A percentile compares a stretch with the other conserved stretches of the same genome.
phyloP scores from a whole-genome alignment of 345 rosid species.

The Camelina sativa region DNA sequence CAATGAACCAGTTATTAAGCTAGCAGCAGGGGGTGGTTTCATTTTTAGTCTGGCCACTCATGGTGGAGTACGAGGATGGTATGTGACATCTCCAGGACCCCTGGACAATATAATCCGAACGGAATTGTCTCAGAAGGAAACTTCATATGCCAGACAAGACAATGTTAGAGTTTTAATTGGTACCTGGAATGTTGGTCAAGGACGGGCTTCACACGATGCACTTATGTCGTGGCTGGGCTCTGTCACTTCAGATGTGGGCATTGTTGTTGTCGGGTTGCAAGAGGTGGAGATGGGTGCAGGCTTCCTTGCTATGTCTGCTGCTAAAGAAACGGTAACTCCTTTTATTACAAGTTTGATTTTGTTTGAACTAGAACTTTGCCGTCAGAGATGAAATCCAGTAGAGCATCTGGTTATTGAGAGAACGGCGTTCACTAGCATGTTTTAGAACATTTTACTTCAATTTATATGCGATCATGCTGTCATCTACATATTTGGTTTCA shows the following conservation, averaged over 20 bases:
- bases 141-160: slow-evolving; percentile 58
- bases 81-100: slow-evolving; percentile 84
- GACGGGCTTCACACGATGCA: slow-evolving; percentile 79
- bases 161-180: slow-evolving; percentile 73
- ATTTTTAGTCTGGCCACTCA: slow-evolving; percentile 89
- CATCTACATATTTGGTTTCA: slow-evolving; percentile 13
- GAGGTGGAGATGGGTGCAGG: slow-evolving; percentile 99
- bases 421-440: too few species aligned
- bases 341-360: not conserved
- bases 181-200: slow-evolving; percentile 99
- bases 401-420: too few species aligned
- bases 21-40: slow-evolving; percentile 71
- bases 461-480: not conserved
- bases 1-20: slow-evolving; percentile 76
- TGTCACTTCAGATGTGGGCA: slow-evolving; percentile 80
- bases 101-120: slow-evolving; percentile 67
- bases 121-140: slow-evolving; percentile 66
- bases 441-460: not conserved
- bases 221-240: slow-evolving; percentile 89
- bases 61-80: slow-evolving; percentile 97
- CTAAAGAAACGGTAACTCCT: slow-evolving; percentile 84
- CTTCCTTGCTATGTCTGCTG: slow-evolving; percentile 99
- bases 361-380: not conserved
- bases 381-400: too few species aligned
- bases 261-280: slow-evolving; percentile 87